Base-by-base conservation (phyloP, 1,139 yeast species). In the Citeromyces hawaiiensis region DNA sequence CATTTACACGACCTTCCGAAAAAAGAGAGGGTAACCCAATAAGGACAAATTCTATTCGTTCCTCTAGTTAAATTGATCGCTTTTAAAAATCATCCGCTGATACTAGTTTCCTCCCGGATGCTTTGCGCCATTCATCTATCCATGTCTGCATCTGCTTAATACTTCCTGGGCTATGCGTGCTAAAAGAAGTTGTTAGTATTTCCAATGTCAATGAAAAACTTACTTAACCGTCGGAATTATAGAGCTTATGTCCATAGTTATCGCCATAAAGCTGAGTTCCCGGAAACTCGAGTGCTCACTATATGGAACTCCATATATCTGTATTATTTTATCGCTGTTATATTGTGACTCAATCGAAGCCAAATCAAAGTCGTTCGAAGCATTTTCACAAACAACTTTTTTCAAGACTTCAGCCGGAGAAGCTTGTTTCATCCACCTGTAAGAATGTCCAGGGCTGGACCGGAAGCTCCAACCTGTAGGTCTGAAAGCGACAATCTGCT, bases 231-330 rank as follows among this genome's bases (percentile, higher is more conserved):
- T 91, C 0, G 96, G 94, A 8, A 86, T 74, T 11, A 86, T 70
- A 37, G 66, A 52, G 1, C 60, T 60, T 45, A 74, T 67, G 8
- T 67, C 58, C 39, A 83, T 53, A 31, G 67, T 61, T 2, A 69
- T 61, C 30, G 78, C 72, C 52, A 88, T 83, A 45, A 70, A 68
- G 7, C 78, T 66, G 38, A 91, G 64, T 51, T 91, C 97, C 37
- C 83, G 63, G 51, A 77, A 88, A 39, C 94, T 83, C 11, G 96
- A 86, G 59, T 91, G 98, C 54, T 91, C 98, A 50, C 94, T 81
- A 52, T 91, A 91, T 0, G 97, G 97, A 0, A 88, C 36, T 13
- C 35, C 34, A 50, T 77, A 77, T 1, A 76, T 61, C 40, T 78
- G 69, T 44, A 62, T 49, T 34, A 52, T 48, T 38, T 50, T 43